Evolutionary conservation across 2,329 filamentous ascomycete species (phyloP).

Genomic region (Neonectria sp.): DNA sequence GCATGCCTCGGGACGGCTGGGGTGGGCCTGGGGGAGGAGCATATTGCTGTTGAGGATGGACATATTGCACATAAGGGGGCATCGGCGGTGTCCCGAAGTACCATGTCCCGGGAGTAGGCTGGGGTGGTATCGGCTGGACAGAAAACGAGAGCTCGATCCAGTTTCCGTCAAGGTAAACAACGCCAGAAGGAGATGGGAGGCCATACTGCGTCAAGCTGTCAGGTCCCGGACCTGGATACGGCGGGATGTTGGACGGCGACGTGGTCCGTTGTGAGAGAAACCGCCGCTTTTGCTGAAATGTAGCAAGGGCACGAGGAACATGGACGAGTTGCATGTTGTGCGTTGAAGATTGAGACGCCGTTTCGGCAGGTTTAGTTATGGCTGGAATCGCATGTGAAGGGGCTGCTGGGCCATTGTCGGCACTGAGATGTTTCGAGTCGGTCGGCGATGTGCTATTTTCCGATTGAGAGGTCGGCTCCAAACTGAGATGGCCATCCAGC

Average conservation of each 20-base stretch:
- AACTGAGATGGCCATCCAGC: not conserved
- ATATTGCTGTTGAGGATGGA: not conserved
- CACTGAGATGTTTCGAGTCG: not conserved
- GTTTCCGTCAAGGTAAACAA: not conserved
- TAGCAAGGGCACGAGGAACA: not conserved
- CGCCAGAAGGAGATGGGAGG: not conserved
- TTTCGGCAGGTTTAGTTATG: not conserved
- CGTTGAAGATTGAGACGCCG: not conserved
- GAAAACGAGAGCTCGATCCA: slow-evolving; percentile 1
- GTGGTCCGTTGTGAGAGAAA: not conserved
- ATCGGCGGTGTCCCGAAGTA: not conserved
- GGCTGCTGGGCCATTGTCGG: too few species aligned
- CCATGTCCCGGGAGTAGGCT: not conserved
- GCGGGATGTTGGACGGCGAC: not conserved
- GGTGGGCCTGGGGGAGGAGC: not conserved
- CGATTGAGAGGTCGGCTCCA: not conserved
- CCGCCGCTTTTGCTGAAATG: not conserved
- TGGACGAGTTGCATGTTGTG: not conserved
- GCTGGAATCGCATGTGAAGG: not conserved
- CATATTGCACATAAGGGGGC: not conserved
- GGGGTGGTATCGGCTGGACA: not conserved
- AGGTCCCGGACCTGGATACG: not conserved
- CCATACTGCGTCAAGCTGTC: not conserved
- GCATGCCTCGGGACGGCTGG: not conserved
- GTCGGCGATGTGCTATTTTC: not conserved